Base-by-base conservation (phyloP, 441 rosid genomes). In the Jatropha multifida region DNA sequence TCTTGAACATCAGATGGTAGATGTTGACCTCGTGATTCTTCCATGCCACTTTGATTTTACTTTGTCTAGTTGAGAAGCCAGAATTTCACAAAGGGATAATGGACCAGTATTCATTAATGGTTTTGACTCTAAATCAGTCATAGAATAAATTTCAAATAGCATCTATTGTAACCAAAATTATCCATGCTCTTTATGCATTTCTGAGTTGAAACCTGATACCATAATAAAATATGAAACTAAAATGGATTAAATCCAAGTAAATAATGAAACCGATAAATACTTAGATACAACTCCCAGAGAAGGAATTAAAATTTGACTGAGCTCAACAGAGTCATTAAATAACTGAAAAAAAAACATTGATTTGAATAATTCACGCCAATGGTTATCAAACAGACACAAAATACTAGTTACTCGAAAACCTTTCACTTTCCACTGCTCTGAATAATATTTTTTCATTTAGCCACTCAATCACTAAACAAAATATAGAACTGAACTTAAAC, bases 21-120 rank as follows among this genome's bases (percentile, higher is more conserved):
- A 64, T 59, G 73, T 42, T 80, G 85, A 78, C 82, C 85, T 27
- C 49, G 69, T 68, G 86, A 73, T 68, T 79, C 90, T 74, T 85
- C 89, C 97, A 91, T 90, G 70, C 64, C 46, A 55, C 69, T 79
- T 54, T 54, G 65, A 55, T 26, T 63, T 72, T 63, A 77, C 68
- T 76, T 81, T 40, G 69, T 78, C 76, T 70, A 68, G 15, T 38
- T 72, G 46, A 74, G 78, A 77, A 73, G 73, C 52, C 75, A 73
- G 71, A 74, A 49, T 69, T 80, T 83, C 38, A 64, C 67, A 66
- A 74, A 80, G 44, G 68, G 73, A 20, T 82, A 60, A 62, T 74
- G 71, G 74, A 75, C 79, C 69, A 81, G 60, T 64, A 63, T 65
- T 73, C 86, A 74, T 81, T 20, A 71, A 20, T 37, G 48, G 52